phyloP scores from a whole-genome alignment of 2,329 filamentous ascomycete genomes.

The Aspergillus fischeri region DNA sequence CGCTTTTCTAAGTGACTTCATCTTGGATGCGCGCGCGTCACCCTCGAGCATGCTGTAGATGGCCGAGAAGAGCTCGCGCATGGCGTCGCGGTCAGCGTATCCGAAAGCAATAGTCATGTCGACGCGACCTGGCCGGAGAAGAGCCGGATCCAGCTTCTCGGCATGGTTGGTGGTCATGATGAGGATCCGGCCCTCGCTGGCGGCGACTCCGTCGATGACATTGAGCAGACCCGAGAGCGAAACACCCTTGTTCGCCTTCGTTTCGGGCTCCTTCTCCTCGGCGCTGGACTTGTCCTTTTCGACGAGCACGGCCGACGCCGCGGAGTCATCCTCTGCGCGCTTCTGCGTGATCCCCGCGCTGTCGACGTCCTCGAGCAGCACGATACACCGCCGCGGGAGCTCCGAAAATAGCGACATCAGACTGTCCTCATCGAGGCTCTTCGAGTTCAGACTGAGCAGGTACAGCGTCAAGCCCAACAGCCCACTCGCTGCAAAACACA shows the following conservation, averaged over 20 bases:
- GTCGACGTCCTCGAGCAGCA: constrained; percentile 74
- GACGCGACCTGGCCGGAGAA: constrained; percentile 64
- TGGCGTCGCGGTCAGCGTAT: constrained; percentile 31
- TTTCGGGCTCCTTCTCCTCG: constrained; percentile 15
- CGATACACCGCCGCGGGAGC: constrained; percentile 66
- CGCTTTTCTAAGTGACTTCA: background rate
- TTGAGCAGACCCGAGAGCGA: constrained; percentile 66
- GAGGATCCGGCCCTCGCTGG: constrained; percentile 65
- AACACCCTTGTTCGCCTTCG: constrained; percentile 41
- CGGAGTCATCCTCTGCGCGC: constrained; percentile 31
- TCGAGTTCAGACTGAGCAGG: constrained; percentile 64
- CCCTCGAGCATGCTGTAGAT: constrained; percentile 33
- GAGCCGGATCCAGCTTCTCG: constrained; percentile 60
- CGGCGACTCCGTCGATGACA: constrained; percentile 66
- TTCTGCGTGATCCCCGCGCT: constrained; percentile 65
- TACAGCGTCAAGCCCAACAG: constrained; percentile 68
- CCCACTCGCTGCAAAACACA: constrained; percentile 67
- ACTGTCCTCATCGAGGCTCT: constrained; percentile 60
- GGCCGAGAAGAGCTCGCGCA: constrained; percentile 38
- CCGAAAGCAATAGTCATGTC: constrained; percentile 61
- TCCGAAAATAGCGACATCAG: constrained; percentile 61
- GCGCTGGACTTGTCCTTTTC: constrained; percentile 15
- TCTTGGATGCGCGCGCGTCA: constrained; percentile 16
- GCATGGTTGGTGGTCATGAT: constrained; percentile 71
- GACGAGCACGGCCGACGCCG: constrained; percentile 26